A percentile compares a stretch with the other conserved stretches of the same genome.
These are phyloP conservation scores for Penicillium glabrum DNA, from an alignment of 2,329 filamentous ascomycete species.

Conservation along the genomic window DNA sequence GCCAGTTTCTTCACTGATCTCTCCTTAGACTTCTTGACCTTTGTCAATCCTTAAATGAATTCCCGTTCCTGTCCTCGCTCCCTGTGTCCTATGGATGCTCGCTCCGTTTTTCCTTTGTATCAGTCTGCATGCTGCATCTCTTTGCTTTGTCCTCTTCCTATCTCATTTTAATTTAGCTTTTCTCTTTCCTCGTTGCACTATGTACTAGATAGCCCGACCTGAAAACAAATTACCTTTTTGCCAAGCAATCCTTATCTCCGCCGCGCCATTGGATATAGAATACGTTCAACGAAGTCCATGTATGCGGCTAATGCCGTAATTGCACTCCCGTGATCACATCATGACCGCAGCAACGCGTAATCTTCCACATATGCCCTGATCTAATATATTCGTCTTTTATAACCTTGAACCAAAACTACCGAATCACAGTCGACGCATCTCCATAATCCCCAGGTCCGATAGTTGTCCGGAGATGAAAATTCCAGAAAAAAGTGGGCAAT, in stretches of 20 bases:
- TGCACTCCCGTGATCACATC: not conserved
- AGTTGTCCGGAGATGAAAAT: not conserved
- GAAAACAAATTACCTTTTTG: not conserved
- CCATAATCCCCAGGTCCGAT: not conserved
- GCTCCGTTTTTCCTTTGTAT: not conserved
- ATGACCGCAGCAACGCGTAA: not conserved
- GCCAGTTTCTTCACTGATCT: slow-evolving; percentile 32
- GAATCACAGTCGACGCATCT: not conserved
- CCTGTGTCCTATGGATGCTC: not conserved
- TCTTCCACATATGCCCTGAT: not conserved
- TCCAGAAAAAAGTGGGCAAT: not conserved
- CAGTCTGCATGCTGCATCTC: not conserved
- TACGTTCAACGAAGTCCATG: not conserved
- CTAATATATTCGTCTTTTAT: not conserved
- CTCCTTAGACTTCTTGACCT: slow-evolving; percentile 26
- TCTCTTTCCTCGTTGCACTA: not conserved
- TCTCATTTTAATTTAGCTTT: not conserved
- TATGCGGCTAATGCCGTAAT: not conserved
- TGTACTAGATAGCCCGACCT: not conserved
- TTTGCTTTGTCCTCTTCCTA: not conserved
- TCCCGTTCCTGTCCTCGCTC: too few relatives aligned
- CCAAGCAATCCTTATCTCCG: not conserved
- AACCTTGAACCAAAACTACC: not conserved
- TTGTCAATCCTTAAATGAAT: slow-evolving; percentile 27
- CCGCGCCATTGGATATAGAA: not conserved